phyloP scores from a whole-genome alignment of 2,329 filamentous ascomycete species.

The Parastagonospora avenae region DNA sequence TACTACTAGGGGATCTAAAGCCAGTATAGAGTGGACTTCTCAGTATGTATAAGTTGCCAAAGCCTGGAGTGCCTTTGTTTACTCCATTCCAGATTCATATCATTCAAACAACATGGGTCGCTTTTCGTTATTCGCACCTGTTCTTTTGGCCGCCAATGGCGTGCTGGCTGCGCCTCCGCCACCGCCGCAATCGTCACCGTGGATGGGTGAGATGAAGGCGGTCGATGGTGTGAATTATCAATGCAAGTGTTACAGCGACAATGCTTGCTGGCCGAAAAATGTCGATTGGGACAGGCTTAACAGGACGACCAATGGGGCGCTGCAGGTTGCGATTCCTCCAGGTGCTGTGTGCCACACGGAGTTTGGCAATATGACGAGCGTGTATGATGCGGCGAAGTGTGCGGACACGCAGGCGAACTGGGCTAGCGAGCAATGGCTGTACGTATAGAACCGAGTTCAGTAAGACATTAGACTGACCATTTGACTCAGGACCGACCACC shows the following conservation, averaged over 20 bases:
- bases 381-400: constrained; percentile 34
- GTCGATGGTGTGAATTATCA: constrained; percentile 30
- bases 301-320: constrained; percentile 32
- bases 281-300: constrained; percentile 36
- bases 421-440: constrained; percentile 40
- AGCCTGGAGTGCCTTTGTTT: background rate
- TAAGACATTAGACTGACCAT: background rate
- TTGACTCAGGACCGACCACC: constrained; percentile 33
- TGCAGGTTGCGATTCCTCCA: constrained; percentile 36
- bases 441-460: constrained; percentile 6
- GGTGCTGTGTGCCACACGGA: constrained; percentile 36
- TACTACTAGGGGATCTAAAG: too few relatives aligned
- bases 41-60: too few relatives aligned
- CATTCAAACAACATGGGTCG: constrained; percentile 31
- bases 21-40: too few relatives aligned
- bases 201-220: constrained; percentile 38
- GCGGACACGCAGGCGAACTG: constrained; percentile 32
- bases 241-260: constrained; percentile 45
- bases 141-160: constrained; percentile 23
- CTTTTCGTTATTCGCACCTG: constrained; percentile 20
- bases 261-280: constrained; percentile 39
- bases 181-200: too few relatives aligned
- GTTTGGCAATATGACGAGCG: constrained; percentile 26
- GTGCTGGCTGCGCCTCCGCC: constrained; percentile 14
- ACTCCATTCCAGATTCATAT: background rate